A percentile compares a stretch with the other conserved stretches of the same genome.
Conservation (phyloP, 352 stramenopile species). For the Phytophthora cryptogea region DNA sequence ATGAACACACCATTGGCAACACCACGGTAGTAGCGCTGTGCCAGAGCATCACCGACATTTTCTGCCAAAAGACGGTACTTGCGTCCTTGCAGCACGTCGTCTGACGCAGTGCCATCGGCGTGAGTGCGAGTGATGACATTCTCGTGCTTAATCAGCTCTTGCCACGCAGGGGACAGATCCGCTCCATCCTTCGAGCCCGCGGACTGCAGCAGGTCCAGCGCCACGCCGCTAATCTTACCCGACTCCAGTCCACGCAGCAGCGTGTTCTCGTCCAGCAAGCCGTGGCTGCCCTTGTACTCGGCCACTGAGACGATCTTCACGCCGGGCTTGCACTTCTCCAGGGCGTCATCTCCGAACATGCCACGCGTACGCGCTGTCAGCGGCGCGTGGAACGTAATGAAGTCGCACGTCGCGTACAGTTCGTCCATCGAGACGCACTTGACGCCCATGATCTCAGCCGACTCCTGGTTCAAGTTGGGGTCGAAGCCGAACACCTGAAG, state of each 20-base stretch:
- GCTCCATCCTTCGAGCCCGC: conserved; percentile 21
- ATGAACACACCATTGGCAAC: conserved; percentile 88
- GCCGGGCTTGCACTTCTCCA: conserved; percentile 89
- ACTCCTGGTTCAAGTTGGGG: conserved; percentile 74
- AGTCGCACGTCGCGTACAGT: conserved; percentile 84
- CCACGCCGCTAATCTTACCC: conserved; percentile 84
- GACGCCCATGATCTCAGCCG: conserved; percentile 63
- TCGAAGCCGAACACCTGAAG: conserved; percentile 76
- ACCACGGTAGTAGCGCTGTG: conserved; percentile 70
- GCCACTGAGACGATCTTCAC: conserved; percentile 89
- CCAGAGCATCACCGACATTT: conserved; percentile 77
- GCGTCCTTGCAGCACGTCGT: conserved; percentile 75
- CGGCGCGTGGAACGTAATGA: conserved; percentile 95
- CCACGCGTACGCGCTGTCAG: conserved; percentile 92
- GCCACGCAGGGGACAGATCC: conserved; percentile 49
- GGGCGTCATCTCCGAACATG: conserved; percentile 84
- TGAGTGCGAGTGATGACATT: conserved; percentile 90
- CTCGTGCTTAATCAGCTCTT: conserved; percentile 81
- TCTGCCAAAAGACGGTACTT: conserved; percentile 81
- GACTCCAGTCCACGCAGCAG: conserved; percentile 68
- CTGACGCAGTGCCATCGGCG: conserved; percentile 83
- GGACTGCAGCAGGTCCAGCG: conserved; percentile 74
- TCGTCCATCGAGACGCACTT: conserved; percentile 64
- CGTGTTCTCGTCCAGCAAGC: conserved; percentile 84
- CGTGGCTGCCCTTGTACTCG: conserved; percentile 69